phyloP scores from a whole-genome alignment of 2,329 filamentous ascomycete species.

The Stachybotrys elegans region DNA sequence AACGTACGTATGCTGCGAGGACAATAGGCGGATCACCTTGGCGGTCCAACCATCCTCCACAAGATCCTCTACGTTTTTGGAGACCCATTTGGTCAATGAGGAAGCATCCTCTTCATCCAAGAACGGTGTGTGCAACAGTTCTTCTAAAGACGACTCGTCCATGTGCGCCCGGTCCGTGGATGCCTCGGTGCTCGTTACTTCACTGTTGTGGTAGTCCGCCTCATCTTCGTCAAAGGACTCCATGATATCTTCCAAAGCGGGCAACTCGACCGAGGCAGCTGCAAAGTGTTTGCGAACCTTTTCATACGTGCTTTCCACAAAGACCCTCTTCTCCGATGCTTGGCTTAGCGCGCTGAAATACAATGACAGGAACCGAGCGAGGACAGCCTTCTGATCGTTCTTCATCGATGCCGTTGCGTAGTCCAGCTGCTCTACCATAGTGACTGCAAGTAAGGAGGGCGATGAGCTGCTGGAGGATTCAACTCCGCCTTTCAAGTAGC shows the following conservation, averaged over 20 bases:
- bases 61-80: constrained; percentile 72
- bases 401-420: constrained; percentile 55
- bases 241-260: constrained; percentile 3
- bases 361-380: constrained; percentile 54
- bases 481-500: constrained; percentile 27
- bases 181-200: background rate
- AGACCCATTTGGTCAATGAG: constrained; percentile 59
- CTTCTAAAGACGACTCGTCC: constrained; percentile 40
- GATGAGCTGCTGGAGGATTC: constrained; percentile 12
- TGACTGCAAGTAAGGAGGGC: constrained; percentile 66
- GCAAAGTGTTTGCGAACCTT: constrained; percentile 26
- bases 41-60: constrained; percentile 71
- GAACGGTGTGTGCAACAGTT: constrained; percentile 46
- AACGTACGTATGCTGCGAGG: constrained; percentile 69
- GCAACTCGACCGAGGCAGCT: constrained; percentile 12
- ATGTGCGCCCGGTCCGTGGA: constrained; percentile 14
- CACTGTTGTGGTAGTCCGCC: constrained; percentile 10
- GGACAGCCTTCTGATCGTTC: constrained; percentile 33
- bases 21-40: constrained; percentile 68
- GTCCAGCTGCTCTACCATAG: constrained; percentile 72
- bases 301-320: constrained; percentile 22
- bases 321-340: background rate
- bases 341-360: constrained; percentile 41
- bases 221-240: constrained; percentile 10
- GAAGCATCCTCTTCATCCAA: constrained; percentile 43